Base-by-base conservation (phyloP, 371 early-diverging fungal species). In the Syncephalastrum sp. region DNA sequence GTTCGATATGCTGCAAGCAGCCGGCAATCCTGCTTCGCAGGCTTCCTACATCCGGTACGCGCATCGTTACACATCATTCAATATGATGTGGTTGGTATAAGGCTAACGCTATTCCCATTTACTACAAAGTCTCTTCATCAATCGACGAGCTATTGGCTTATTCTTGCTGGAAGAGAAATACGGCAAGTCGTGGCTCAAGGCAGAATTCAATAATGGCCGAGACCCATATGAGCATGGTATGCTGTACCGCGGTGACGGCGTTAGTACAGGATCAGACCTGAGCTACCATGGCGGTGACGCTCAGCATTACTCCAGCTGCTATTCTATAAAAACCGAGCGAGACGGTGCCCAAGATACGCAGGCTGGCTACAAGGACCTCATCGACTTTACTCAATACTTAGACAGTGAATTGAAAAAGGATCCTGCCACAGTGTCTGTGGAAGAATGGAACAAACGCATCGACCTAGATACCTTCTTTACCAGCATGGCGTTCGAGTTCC, bases 111-210 rank as follows among this genome's bases (percentile, higher is more conserved):
- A 33, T 33, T 8, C 7, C 4, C 8, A 10, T 33, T 10, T 10
- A 2, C 2, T 10, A 10, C 53, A 33, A 12, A 66, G 75, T 19
- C 45, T 77, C 3, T 63, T 72, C n/a, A 47, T 77, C n/a, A 72
- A 77, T 47, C 50, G 70, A 38, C 53, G 66, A 16, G 63, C 62
- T 3, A 53, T 67, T 43, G 77, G 77, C 8, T 48, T 74, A 4
- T 77, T 68, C 56, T 63, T 65, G 13, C 48, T 77, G 4, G 59
- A 74, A 15, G 77, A 77, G 44, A 53, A 55, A 0, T 67, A 60
- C 45, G 49, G 70, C 21, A 50, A 71, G 19, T 64, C 71, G 17
- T 77, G 77, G 77, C 27, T 70, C 0, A 49, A 60, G 10, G 68
- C 63, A 4, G 70, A 66, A 5, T 77, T 74, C 50, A 53, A 42